Evolutionary conservation across 345 rosid species (phyloP).

Genomic region (Turritis glabra): DNA sequence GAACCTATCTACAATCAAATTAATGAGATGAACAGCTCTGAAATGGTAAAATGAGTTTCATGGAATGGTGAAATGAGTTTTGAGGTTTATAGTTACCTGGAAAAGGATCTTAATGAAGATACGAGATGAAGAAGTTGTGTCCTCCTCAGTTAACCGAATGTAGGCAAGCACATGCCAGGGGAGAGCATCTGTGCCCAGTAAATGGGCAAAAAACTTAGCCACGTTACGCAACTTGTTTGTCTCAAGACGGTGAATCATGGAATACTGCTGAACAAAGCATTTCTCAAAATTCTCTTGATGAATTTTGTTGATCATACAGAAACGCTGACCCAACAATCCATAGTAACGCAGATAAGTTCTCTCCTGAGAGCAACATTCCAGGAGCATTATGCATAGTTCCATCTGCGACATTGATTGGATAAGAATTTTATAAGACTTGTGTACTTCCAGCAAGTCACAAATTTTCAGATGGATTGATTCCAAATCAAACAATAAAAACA

Average conservation of each 20-base stretch:
- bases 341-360: constrained; percentile 93
- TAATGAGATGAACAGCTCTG: constrained; percentile 3
- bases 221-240: constrained; percentile 87
- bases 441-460: neutral
- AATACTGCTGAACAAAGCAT: constrained; percentile 88
- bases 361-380: constrained; percentile 96
- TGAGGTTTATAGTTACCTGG: constrained; percentile 55
- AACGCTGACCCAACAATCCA: constrained; percentile 88
- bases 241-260: constrained; percentile 95
- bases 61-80: neutral
- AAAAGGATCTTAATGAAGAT: constrained; percentile 96
- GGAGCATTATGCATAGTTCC: constrained; percentile 91
- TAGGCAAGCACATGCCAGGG: constrained; percentile 96
- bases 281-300: constrained; percentile 91
- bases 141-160: constrained; percentile 86
- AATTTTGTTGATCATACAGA: constrained; percentile 91
- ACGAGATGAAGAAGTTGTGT: constrained; percentile 89
- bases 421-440: constrained; percentile 1
- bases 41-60: constrained; percentile 9
- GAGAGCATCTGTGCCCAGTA: constrained; percentile 86
- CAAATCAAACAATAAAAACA: neutral
- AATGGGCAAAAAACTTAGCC: constrained; percentile 94
- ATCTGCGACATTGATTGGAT: constrained; percentile 54
- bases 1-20: neutral
- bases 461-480: neutral